A percentile compares a stretch with the other conserved stretches of the same genome.
Evolutionary conservation across 805 yeast genomes (phyloP).

Genomic region (Saccharomyces kudriavzevii): DNA sequence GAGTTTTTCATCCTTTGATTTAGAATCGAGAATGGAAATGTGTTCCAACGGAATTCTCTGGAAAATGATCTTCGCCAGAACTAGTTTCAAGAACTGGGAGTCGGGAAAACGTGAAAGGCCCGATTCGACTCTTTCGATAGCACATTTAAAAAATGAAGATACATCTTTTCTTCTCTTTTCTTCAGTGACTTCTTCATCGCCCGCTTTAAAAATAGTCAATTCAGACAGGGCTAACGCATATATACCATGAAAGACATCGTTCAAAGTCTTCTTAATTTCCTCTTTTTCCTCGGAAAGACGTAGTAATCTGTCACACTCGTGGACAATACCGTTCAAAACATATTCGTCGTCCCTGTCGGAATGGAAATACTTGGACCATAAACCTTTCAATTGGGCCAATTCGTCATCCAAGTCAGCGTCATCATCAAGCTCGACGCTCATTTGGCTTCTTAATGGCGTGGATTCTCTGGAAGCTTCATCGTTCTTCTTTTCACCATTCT

Average conservation of each 20-base stretch:
- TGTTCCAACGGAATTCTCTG: conserved; percentile 53
- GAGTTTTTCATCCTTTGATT: conserved; percentile 26
- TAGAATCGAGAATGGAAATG: conserved; percentile 40
- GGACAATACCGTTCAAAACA: conserved; percentile 75
- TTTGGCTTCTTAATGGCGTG: conserved; percentile 32
- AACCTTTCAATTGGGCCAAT: conserved; percentile 61
- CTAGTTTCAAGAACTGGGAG: conserved; percentile 40
- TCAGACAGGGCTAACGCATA: conserved; percentile 69
- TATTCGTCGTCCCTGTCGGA: conserved; percentile 55
- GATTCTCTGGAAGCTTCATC: conserved; percentile 12
- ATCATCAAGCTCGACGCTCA: conserved; percentile 61
- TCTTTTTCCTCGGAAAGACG: conserved; percentile 31
- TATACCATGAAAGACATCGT: conserved; percentile 56
- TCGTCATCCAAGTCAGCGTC: conserved; percentile 72
- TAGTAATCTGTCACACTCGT: conserved; percentile 79
- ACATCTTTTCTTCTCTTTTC: conserved; percentile 31
- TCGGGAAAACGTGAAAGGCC: conserved; percentile 49
- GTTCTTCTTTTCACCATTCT: conserved; percentile 9
- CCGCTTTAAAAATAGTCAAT: conserved; percentile 48
- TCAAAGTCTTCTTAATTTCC: conserved; percentile 24
- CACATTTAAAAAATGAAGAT: conserved; percentile 55
- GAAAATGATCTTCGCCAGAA: conserved; percentile 47
- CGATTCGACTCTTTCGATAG: conserved; percentile 56
- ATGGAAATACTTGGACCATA: conserved; percentile 56
- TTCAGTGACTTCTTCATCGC: conserved; percentile 30